Base-by-base conservation (phyloP, 129 eudicot species). In the Escallonia rubra region DNA sequence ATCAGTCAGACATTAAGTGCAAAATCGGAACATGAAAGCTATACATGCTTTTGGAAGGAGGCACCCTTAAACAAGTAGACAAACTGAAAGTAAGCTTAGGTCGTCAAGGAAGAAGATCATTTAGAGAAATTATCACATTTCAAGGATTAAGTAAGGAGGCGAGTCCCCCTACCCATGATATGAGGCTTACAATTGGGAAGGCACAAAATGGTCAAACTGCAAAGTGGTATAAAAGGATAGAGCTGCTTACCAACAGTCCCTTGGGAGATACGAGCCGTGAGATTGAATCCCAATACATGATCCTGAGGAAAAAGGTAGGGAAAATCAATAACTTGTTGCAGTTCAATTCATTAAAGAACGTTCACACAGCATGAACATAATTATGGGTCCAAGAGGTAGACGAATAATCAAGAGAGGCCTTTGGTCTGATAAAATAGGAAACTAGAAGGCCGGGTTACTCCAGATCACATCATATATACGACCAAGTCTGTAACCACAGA, bases 271-370 rank as follows among this genome's bases (percentile, higher is more conserved):
- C 96, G 62, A 94, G 83, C 69, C 67, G 82, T 59, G 96, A 76
- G 38, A 94, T 83, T 15, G 99, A 85, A 64, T 94, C 99, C 99
- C 99, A 94, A 76, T 94, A 94, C 93, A 94, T 90, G 39, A 87
- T 67, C 96, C 99, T 94, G 93, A 55, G 80, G 67, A 16, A 14
- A 55, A 71, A 67, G 34, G 44, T 12, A 56, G 7, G 44, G 4
- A 51, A 14, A 40, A 3, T 50, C 10, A 50, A 50, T 5, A 50
- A 41, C 39, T 34, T 43, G 34, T 10, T 9, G 53, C 12, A 40
- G 7, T 52, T 34, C 6, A 38, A 10, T 40, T 41, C 41, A 52
- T 54, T 6, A 63, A 50, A 8, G 55, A 8, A 50, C 10, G 3
- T 50, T 8, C 12, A 50, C 12, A 5, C 12, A 50, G 55, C 9